Base-by-base conservation (phyloP, 1,284 basidiomycete species). In the Irpex lacteus region DNA sequence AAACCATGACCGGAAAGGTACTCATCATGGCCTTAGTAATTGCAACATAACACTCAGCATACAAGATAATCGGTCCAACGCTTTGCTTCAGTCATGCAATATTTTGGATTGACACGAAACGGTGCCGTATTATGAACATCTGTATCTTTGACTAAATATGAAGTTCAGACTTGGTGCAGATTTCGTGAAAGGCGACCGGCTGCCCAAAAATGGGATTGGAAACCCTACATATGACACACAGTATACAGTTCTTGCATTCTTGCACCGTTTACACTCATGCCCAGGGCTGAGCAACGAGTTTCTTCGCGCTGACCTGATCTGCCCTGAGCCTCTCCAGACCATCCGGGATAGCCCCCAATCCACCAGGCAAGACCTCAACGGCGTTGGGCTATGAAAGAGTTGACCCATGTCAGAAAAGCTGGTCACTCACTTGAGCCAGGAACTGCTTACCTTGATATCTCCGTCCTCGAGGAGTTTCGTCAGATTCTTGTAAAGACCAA, bases 241-340 rank as follows among this genome's bases (percentile, higher is more conserved):
- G 4, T 19, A 50, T 18, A 18, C 54, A 32, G 15, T n/a, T 18
- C 54, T 32, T 18, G n/a, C 54, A 26, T 19, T 56, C 19, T 50
- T 19, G 49, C 19, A 50, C 53, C 7, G 9, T 54, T 34, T 40
- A 72, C 1, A 61, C 60, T 1, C 72, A 74, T 64, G 74, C 74
- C 32, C 69, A 70, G 13, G 74, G 75, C 21, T 61, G 70, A 0
- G 67, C 73, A 40, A 75, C 70, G 1, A 76, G 67, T 64, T 77
- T 77, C 44, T 53, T 57, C 0, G 68, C 75, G 56, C 71, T 73
- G 37, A 77, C 73, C 63, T 70, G 59, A 36, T 66, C 66, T 13
- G 62, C 63, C 56, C 66, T 63, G 37, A 77, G 53, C 19, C 68
- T 65, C 53, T 69, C 67, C 8, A 75, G 67, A 0, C 72, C 74